These are phyloP conservation scores for Lentinus tigrinus DNA, from an alignment of 768 basidiomycete genomes.

Conservation along the genomic window DNA sequence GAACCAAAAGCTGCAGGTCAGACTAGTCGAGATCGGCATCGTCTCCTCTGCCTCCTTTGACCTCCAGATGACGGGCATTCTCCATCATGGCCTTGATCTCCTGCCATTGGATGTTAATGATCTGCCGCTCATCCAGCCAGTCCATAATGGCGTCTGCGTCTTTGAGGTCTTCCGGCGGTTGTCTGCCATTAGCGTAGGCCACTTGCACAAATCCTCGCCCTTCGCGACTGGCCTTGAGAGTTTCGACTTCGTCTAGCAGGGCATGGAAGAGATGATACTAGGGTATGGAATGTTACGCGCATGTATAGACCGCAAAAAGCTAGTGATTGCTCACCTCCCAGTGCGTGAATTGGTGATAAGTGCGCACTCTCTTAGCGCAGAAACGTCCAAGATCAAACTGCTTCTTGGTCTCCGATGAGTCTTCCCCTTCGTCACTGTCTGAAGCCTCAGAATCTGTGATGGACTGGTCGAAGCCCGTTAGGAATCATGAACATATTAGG, in stretches of 20 bases:
- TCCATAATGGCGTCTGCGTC: conserved; percentile 82
- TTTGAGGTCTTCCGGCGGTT: conserved; percentile 63
- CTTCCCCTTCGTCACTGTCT: conserved; percentile 27
- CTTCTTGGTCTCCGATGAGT: conserved; percentile 19
- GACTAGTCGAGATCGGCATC: conserved; percentile 29
- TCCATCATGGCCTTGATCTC: conserved; percentile 75
- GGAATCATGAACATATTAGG: not conserved
- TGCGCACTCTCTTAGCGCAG: conserved; percentile 65
- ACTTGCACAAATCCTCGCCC: conserved; percentile 55
- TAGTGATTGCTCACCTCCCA: conserved; percentile 64
- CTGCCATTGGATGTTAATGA: conserved; percentile 71
- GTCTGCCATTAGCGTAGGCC: conserved; percentile 49
- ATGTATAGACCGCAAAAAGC: not conserved
- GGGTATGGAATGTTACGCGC: not conserved
- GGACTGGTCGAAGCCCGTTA: conserved; percentile 16
- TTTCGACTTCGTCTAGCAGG: conserved; percentile 58
- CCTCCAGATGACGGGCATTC: conserved; percentile 62
- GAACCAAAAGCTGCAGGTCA: not conserved
- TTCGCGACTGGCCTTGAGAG: conserved; percentile 39
- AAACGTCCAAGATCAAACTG: conserved; percentile 76
- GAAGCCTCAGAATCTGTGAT: conserved; percentile 22
- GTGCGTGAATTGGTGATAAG: conserved; percentile 73
- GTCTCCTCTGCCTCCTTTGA: conserved; percentile 45
- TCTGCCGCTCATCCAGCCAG: conserved; percentile 70
- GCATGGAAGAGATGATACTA: conserved; percentile 66